Conservation (phyloP, 164 flowering plant genomes). For the Dillenia suffruticosa region DNA sequence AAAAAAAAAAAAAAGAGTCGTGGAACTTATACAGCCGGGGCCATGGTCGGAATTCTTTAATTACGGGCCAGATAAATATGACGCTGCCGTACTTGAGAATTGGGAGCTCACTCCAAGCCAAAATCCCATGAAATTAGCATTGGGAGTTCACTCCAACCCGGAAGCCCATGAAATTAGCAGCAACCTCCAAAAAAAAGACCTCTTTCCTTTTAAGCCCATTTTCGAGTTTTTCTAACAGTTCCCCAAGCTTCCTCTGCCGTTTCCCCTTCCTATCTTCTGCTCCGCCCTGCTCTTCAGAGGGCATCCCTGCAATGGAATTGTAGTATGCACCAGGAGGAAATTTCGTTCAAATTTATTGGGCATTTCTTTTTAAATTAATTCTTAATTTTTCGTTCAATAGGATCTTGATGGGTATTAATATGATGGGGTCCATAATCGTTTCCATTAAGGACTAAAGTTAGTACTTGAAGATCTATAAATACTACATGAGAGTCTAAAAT, state of each 20-base stretch:
- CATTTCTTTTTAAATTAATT: conserved; percentile 29
- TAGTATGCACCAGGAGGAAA: background rate
- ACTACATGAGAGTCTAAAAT: no score
- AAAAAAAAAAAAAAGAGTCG: no score
- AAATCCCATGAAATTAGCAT: conserved; percentile 6
- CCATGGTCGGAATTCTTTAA: no score
- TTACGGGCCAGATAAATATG: no score
- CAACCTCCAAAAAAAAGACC: conserved; percentile 30
- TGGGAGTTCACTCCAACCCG: conserved; percentile 11
- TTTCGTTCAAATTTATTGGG: conserved; percentile 32
- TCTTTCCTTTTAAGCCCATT: conserved; percentile 27
- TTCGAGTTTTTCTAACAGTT: conserved; percentile 23
- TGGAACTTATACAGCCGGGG: no score
- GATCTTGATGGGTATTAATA: no score
- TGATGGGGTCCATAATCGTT: no score
- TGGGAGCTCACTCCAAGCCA: conserved; percentile 12
- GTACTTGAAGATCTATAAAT: no score
- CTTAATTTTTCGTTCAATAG: conserved; percentile 18
- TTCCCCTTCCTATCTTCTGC: conserved; percentile 17
- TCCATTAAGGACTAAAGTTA: no score
- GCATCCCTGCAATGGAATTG: conserved; percentile 15
- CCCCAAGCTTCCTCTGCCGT: conserved; percentile 23
- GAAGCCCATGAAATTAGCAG: conserved; percentile 14
- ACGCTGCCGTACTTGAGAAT: no score
- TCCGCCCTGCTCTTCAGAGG: conserved; percentile 13